Conservation (phyloP, 805 yeast genomes). For the Diddensiella santjacobensis region DNA sequence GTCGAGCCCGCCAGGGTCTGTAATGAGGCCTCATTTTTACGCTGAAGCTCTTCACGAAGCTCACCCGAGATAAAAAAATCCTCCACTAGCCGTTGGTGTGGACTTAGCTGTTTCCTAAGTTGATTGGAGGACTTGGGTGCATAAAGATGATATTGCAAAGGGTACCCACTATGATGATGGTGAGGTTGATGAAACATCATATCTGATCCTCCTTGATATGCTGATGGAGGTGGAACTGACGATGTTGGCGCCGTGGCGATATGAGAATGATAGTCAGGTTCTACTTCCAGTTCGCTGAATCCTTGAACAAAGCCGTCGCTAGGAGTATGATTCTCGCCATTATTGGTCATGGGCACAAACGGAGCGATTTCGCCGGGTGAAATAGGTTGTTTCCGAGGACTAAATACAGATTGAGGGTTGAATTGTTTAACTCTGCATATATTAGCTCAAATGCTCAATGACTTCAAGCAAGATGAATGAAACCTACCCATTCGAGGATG, state of each 20-base stretch:
- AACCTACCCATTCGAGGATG: background rate
- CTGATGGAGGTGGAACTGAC: constrained; percentile 7
- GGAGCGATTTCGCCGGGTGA: constrained; percentile 1
- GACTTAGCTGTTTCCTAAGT: constrained; percentile 52
- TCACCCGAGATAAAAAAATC: constrained; percentile 69
- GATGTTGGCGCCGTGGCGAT: constrained; percentile 6
- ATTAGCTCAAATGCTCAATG: too few relatives aligned
- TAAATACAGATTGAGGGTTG: constrained; percentile 20
- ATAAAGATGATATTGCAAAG: constrained; percentile 76
- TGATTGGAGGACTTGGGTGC: constrained; percentile 65
- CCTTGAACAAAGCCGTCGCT: background rate
- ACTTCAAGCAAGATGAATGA: too few relatives aligned
- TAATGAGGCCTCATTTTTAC: constrained; percentile 75
- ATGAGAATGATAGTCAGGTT: background rate
- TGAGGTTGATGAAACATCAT: constrained; percentile 17
- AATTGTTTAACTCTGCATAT: too few relatives aligned
- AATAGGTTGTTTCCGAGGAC: constrained; percentile 9
- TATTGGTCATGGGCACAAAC: constrained; percentile 2
- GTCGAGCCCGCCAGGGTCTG: constrained; percentile 57
- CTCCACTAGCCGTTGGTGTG: constrained; percentile 68
- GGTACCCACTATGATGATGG: constrained; percentile 27
- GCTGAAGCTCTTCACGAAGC: constrained; percentile 64
- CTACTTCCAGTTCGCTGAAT: background rate
- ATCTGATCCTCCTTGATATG: constrained; percentile 2
- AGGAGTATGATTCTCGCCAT: background rate